phyloP scores from a whole-genome alignment of 768 basidiomycete genomes.

The Macrocybe gigantea region DNA sequence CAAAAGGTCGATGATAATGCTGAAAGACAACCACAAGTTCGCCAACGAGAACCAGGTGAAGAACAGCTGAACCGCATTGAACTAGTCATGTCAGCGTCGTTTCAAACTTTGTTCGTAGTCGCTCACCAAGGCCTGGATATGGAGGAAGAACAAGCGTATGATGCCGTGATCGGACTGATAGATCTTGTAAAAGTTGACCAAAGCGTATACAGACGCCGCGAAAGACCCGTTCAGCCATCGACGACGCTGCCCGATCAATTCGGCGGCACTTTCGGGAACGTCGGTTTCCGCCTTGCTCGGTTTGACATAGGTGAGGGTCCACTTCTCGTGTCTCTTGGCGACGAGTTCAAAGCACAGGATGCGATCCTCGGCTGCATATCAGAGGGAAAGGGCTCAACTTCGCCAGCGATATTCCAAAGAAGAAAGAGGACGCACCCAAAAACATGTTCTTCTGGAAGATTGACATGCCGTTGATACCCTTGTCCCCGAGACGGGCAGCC shows the following conservation, averaged over 20 bases:
- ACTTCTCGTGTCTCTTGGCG: conserved; percentile 79
- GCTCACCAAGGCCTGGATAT: conserved; percentile 83
- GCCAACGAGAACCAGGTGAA: conserved; percentile 94
- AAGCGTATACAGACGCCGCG: conserved; percentile 84
- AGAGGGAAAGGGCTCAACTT: conserved; percentile 2
- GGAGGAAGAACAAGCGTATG: conserved; percentile 93
- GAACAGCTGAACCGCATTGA: conserved; percentile 76
- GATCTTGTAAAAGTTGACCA: conserved; percentile 86
- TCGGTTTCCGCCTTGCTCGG: conserved; percentile 94
- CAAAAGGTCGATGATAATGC: conserved; percentile 87
- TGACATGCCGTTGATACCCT: conserved; percentile 95
- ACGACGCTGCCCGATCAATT: conserved; percentile 91
- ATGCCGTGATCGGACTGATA: conserved; percentile 84
- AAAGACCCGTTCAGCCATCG: conserved; percentile 98
- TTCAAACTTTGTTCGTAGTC: neutral
- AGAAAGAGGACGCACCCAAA: conserved; percentile 26
- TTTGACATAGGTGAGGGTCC: conserved; percentile 90
- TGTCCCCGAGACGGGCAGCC: conserved; percentile 85
- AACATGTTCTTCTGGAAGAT: conserved; percentile 92
- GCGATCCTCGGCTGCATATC: conserved; percentile 73
- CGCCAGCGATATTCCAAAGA: neutral
- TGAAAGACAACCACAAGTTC: conserved; percentile 93
- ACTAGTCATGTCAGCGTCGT: conserved; percentile 34
- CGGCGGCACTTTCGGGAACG: conserved; percentile 86
- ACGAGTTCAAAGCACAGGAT: conserved; percentile 97